These are phyloP conservation scores for Beauveria scarabaeidicola DNA, from an alignment of 2,329 filamentous ascomycete genomes.

Conservation along the genomic window DNA sequence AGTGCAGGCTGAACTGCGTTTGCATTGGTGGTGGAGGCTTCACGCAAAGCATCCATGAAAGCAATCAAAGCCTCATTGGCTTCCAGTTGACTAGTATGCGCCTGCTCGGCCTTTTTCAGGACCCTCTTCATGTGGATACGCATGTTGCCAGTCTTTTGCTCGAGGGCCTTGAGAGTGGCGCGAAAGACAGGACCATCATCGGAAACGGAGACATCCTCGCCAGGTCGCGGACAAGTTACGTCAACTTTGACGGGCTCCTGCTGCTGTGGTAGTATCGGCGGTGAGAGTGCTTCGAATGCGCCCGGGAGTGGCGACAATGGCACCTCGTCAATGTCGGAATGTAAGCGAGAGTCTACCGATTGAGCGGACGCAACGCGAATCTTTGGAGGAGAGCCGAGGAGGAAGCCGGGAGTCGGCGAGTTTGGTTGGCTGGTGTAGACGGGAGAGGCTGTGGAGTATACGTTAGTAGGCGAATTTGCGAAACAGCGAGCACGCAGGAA, in stretches of 20 bases:
- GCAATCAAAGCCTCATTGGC: slow-evolving; percentile 78
- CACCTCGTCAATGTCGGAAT: slow-evolving; percentile 56
- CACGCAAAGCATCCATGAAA: slow-evolving; percentile 79
- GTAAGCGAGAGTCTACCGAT: slow-evolving; percentile 75
- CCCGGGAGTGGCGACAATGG: slow-evolving; percentile 43
- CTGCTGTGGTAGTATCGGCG: slow-evolving; percentile 17
- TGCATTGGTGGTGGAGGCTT: slow-evolving; percentile 82
- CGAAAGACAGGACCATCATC: slow-evolving; percentile 95
- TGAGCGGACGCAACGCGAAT: slow-evolving; percentile 79
- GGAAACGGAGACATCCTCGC: slow-evolving; percentile 72
- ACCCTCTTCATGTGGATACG: slow-evolving; percentile 92
- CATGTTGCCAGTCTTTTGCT: slow-evolving; percentile 96
- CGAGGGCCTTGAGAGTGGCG: slow-evolving; percentile 90
- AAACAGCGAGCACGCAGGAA: background rate
- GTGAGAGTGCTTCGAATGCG: slow-evolving; percentile 26
- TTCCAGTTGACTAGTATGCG: slow-evolving; percentile 66
- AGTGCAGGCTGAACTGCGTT: slow-evolving; percentile 95
- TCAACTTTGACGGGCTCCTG: slow-evolving; percentile 68
- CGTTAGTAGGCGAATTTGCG: slow-evolving; percentile 2
- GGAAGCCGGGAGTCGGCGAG: slow-evolving; percentile 63
- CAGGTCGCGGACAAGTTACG: slow-evolving; percentile 74
- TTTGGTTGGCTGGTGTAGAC: slow-evolving; percentile 47
- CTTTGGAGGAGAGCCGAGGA: slow-evolving; percentile 64
- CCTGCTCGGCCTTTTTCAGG: slow-evolving; percentile 85
- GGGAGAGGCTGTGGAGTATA: slow-evolving; percentile 31